Conservation (phyloP, 192 early-diverging fungal species). For the Linnemannia hyalina region DNA sequence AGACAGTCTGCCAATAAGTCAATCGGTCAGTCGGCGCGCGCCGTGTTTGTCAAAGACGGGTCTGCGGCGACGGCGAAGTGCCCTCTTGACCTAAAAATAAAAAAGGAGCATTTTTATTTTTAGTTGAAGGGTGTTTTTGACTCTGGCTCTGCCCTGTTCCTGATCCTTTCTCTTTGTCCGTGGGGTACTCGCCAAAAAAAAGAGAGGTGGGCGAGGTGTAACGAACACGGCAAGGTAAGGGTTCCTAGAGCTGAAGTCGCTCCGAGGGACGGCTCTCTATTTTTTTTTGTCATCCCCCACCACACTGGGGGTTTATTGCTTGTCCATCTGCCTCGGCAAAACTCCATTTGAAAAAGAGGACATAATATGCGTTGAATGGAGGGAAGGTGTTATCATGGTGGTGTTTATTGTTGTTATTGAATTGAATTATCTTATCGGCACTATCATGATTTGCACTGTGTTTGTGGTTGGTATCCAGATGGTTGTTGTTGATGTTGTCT, state of each 20-base stretch:
- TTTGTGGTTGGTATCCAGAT: neutral
- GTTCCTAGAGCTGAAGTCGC: neutral
- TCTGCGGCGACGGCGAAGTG: neutral
- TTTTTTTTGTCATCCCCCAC: neutral
- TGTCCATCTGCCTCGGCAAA: neutral
- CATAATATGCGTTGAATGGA: neutral
- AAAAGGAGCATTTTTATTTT: neutral
- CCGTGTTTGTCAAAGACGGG: neutral
- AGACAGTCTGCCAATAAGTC: neutral
- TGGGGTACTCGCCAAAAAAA: neutral
- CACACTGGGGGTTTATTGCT: neutral
- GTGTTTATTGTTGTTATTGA: neutral
- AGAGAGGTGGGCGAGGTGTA: neutral
- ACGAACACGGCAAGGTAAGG: neutral
- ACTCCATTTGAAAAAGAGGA: neutral
- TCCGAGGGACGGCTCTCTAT: no score
- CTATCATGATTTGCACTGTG: constrained; percentile 1
- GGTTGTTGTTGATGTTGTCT: no score
- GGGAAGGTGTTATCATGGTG: neutral
- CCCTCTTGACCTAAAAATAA: neutral
- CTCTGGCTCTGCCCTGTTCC: neutral
- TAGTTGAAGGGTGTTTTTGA: neutral
- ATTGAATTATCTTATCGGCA: neutral
- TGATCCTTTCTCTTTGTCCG: neutral
- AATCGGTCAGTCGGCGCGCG: neutral